These are phyloP conservation scores for Clitoria ternatea DNA, from an alignment of 306 rosid genomes.

Conservation along the genomic window DNA sequence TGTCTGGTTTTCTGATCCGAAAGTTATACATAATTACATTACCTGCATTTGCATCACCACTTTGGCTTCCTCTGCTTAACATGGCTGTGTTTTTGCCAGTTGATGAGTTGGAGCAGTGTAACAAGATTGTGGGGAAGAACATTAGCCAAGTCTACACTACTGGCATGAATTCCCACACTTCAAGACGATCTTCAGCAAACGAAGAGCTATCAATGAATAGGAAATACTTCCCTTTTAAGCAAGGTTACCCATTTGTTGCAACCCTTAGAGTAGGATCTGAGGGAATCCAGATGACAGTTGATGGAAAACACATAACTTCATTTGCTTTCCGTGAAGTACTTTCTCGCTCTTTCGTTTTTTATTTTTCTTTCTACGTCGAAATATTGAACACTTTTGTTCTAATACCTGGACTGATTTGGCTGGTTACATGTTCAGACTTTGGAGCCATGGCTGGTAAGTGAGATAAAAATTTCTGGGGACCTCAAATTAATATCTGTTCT, in stretches of 20 bases:
- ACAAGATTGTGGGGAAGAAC: conserved; percentile 77
- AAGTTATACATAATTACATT: conserved; percentile 1
- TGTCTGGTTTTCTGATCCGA: conserved; percentile 7
- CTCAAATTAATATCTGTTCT: conserved; percentile 75
- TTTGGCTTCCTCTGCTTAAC: conserved; percentile 12
- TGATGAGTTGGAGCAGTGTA: conserved; percentile 96
- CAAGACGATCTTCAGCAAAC: conserved; percentile 41
- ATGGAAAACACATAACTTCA: conserved; percentile 93
- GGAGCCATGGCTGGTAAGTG: conserved; percentile 98
- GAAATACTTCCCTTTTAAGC: conserved; percentile 85
- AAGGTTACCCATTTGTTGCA: conserved; percentile 92
- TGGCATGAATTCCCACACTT: conserved; percentile 41
- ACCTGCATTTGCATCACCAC: not conserved
- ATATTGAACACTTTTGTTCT: conserved; percentile 13
- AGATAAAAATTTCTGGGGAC: conserved; percentile 78
- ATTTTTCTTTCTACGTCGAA: not conserved
- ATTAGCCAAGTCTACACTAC: conserved; percentile 35
- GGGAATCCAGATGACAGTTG: conserved; percentile 99
- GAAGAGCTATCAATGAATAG: conserved; percentile 54
- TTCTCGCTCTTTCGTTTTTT: not conserved
- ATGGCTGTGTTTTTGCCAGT: conserved; percentile 51
- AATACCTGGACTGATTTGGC: conserved; percentile 25
- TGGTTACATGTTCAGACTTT: conserved; percentile 61
- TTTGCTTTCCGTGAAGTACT: conserved; percentile 91
- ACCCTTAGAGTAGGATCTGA: conserved; percentile 93